Conservation (phyloP, 1,284 basidiomycete species). For the Cryptococcus hybrid region DNA sequence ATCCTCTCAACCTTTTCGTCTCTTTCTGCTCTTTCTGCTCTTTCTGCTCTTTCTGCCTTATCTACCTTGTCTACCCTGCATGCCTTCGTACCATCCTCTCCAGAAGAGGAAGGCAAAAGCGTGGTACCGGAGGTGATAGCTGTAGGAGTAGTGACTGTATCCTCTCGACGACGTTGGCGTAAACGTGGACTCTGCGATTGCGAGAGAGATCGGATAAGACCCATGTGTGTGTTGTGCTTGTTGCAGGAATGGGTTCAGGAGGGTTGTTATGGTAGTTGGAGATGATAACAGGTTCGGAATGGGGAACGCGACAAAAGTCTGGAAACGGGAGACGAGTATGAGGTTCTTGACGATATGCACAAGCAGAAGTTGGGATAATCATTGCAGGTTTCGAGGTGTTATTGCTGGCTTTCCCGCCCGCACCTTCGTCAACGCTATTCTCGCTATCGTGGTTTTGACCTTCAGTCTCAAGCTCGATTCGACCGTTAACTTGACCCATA, state of each 20-base stretch:
- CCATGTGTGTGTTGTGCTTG: too few species aligned
- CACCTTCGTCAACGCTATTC: too few species aligned
- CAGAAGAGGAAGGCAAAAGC: background rate
- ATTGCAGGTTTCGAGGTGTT: too few species aligned
- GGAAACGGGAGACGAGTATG: background rate
- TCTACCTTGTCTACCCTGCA: background rate
- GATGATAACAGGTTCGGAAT: constrained; percentile 10
- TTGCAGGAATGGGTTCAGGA: too few species aligned
- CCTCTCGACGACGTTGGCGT: background rate
- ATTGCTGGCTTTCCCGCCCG: too few species aligned
- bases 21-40: background rate
- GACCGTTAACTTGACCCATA: constrained; percentile 1
- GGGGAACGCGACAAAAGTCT: constrained; percentile 9
- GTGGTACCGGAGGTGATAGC: too few species aligned
- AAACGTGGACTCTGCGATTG: background rate
- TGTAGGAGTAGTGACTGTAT: background rate
- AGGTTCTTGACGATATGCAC: background rate
- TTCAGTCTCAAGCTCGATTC: background rate
- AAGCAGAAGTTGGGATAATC: background rate
- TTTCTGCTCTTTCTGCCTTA: background rate
- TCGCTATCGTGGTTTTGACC: too few species aligned
- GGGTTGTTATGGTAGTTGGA: background rate
- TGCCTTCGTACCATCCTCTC: background rate
- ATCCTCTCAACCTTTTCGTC: background rate
- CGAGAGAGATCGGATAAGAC: background rate